Conservation (phyloP, 352 stramenopile genomes). For the Phytophthora ohioensis region DNA sequence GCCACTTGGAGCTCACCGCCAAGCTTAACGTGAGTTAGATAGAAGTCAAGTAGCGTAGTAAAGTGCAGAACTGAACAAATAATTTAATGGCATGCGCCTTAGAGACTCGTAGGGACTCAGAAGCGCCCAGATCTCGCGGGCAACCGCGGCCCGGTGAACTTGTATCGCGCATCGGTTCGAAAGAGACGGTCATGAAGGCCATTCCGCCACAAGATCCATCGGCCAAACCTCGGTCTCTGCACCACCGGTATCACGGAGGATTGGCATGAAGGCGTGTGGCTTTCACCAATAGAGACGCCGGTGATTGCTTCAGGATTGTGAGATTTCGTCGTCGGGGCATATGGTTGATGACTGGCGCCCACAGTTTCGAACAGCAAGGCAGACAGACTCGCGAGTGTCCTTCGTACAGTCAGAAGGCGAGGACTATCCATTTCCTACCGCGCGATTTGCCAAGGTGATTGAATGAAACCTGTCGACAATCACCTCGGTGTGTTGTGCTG, state of each 20-base stretch:
- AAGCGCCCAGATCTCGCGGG: no score
- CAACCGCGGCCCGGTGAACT: no score
- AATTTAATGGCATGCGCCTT: slow-evolving; percentile 28
- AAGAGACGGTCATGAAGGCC: slow-evolving; percentile 4
- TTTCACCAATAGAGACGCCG: slow-evolving; percentile 35
- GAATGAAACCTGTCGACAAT: no score
- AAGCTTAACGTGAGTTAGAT: slow-evolving; percentile 39
- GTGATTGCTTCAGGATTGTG: slow-evolving; percentile 31
- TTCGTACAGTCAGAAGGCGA: background rate
- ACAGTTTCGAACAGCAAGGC: slow-evolving; percentile 18
- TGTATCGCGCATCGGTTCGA: background rate
- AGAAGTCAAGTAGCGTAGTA: slow-evolving; percentile 23
- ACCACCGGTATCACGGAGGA: slow-evolving; percentile 21
- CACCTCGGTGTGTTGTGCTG: no score
- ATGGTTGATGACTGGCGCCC: background rate
- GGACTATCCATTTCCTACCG: background rate
- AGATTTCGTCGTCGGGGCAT: slow-evolving; percentile 15
- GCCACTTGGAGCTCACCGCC: slow-evolving; percentile 33
- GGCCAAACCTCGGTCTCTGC: slow-evolving; percentile 13
- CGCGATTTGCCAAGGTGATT: no score
- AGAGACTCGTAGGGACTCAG: background rate
- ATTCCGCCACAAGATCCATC: background rate
- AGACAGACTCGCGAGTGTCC: background rate
- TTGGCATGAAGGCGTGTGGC: slow-evolving; percentile 29
- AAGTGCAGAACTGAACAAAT: slow-evolving; percentile 31